Conservation (phyloP, 139 green algal genomes). For the Pseudopediastrum boryanum region DNA sequence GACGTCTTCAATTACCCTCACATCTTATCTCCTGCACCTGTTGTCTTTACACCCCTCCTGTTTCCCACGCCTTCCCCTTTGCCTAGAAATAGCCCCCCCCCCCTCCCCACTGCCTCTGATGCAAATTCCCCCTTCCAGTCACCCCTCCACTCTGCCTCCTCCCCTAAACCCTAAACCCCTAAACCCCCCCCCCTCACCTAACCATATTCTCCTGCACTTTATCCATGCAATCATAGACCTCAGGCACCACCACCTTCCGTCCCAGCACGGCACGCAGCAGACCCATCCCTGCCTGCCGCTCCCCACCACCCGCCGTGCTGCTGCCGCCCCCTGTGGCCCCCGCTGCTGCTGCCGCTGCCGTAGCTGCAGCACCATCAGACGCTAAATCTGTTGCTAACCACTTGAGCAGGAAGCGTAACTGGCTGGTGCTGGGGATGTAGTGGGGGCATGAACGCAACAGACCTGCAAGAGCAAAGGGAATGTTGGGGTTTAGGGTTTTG, state of each 20-base stretch:
- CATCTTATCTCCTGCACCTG: too few relatives aligned
- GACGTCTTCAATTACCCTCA: too few relatives aligned
- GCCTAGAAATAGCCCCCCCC: too few relatives aligned
- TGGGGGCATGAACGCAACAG: conserved; percentile 69
- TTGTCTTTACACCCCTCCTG: too few relatives aligned
- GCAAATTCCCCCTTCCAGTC: too few relatives aligned
- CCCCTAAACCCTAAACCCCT: too few relatives aligned
- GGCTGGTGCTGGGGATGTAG: conserved; percentile 63
- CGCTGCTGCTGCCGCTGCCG: conserved; percentile 14
- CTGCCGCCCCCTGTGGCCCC: conserved; percentile 9
- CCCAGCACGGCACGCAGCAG: conserved; percentile 81
- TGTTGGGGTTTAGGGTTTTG: too few relatives aligned
- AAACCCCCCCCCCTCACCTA: conserved; percentile 50
- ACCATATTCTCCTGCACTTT: conserved; percentile 71
- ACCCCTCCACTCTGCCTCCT: too few relatives aligned
- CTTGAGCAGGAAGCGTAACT: conserved; percentile 80
- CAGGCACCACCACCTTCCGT: conserved; percentile 80
- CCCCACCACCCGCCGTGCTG: conserved; percentile 22
- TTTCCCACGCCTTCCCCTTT: too few relatives aligned
- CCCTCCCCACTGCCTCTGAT: too few relatives aligned
- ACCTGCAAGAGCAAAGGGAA: conserved; percentile 34
- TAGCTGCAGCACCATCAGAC: conserved; percentile 20
- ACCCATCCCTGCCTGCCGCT: conserved; percentile 66
- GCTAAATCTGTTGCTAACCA: conserved; percentile 83
- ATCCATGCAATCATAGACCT: conserved; percentile 94